Percentiles rank a stretch among this genome's conserved stretches.
phyloP scores from a whole-genome alignment of 2,329 filamentous ascomycete species.

The Thyridium curvatum region DNA sequence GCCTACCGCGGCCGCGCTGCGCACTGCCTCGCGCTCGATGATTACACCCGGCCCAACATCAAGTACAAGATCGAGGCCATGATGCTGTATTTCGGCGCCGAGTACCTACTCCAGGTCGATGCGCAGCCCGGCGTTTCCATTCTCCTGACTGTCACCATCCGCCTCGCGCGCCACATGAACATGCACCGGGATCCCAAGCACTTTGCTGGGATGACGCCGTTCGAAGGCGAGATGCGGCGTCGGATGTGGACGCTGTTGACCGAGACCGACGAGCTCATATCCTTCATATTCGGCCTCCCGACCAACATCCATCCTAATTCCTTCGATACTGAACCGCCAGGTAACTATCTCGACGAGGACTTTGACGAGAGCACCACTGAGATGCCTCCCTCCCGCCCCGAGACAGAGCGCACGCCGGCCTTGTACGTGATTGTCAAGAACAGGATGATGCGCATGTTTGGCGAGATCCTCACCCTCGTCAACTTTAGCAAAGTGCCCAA shows the following conservation, averaged over 20 bases:
- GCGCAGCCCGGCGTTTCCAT: conserved; percentile 17
- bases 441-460: conserved; percentile 12
- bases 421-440: conserved; percentile 11
- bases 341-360: conserved; percentile 42
- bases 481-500: conserved; percentile 4
- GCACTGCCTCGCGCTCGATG: conserved; percentile 20
- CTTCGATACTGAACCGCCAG: conserved; percentile 36
- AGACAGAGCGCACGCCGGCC: conserved; percentile 32
- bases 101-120: conserved; percentile 17
- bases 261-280: conserved; percentile 40
- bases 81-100: conserved; percentile 17
- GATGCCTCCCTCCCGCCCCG: conserved; percentile 33
- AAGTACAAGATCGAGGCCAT: conserved; percentile 19
- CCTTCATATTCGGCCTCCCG: conserved; percentile 47
- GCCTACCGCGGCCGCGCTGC: conserved; percentile 15
- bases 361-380: conserved; percentile 39
- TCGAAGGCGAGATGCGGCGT: conserved; percentile 45
- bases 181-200: conserved; percentile 42
- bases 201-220: conserved; percentile 33
- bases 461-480: conserved; percentile 10
- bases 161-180: conserved; percentile 25
- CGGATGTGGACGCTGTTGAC: conserved; percentile 40
- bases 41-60: conserved; percentile 18
- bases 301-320: conserved; percentile 39
- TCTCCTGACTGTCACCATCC: conserved; percentile 17